Evolutionary conservation across 1,139 yeast species (phyloP), one percentile per base, ranked within the genome.

Genomic region (Blastobotrys persicus): DNA sequence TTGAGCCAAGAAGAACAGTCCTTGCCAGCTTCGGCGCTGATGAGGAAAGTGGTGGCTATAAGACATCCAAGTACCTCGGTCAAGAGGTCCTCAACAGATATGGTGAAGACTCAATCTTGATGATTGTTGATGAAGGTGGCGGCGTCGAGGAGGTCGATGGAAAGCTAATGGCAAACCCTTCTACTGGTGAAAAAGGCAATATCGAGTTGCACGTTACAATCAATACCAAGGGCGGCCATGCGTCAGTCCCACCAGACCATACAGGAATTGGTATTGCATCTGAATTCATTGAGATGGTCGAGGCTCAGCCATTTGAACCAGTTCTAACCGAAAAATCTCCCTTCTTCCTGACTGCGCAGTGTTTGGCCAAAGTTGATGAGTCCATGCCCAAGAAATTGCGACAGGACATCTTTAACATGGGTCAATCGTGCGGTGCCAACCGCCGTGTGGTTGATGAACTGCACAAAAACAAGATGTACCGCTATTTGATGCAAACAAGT

Each of bases 231-330:
- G 91, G 91, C 46, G 91, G 91, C 1, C 91, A 85, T 59, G 80
- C 88, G 1, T 80, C 87, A 2, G 68, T 77, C 28, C 91, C 91
- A 3, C 86, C 85, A 6, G 79, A 75, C 52, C 88, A 83, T 61
- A 84, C 89, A 1, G 77, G 84, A 13, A 84, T 85, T 62, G 92
- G 91, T n/a, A 75, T 85, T 40, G 71, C 82, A 55, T 73, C 85
- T 1, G 78, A 79, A 50, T 66, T 84, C 51, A 70, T 81, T 17
- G 61, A 69, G n/a, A 59, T 65, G 35, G 70, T 83, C 40, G 91
- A 85, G 62, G 62, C 61, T 20, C 72, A 76, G 48, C 79, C 79
- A 14, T 79, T 71, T 59, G 63, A 63, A 31, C 67, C 79, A 4
- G 62, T 69, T 17, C 68, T 83, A 48, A 68, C 78, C n/a, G 58